Base-by-base conservation (phyloP, 192 early-diverging fungal genomes). In the Coemansia sp. region DNA sequence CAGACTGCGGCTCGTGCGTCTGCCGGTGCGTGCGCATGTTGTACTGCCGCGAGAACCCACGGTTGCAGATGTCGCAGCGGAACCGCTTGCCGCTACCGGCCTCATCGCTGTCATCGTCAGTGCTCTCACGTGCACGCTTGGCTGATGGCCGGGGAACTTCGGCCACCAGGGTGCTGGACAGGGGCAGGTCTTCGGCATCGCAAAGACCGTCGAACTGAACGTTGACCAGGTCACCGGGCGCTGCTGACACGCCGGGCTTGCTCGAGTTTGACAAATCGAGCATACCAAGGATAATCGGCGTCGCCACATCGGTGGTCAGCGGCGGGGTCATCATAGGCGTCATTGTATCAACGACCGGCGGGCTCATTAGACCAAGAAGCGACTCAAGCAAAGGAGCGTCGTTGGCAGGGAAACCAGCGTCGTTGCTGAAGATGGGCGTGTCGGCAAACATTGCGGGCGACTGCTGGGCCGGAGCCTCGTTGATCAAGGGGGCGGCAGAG, bases 11-110 rank as follows among this genome's bases (percentile, higher is more conserved):
- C 57, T 86, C 62, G 80, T 95, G 93, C 22, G 86, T 88, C 59
- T 80, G 76, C 62, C 83, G 73, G 64, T 96, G 91, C n/a, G 85
- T 87, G 64, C 81, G 81, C 61, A 96, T 81, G 69, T 94, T 96
- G 82, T 87, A 96, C 37, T 83, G 84, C 47, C 92, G 83, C 13
- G 87, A 85, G 70, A 94, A 96, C 43, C 73, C 67, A 60, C 84
- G 86, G 64, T 80, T 73, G 70, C 93, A 96, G 41, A 79, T 64
- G 21, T 79, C 77, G 64, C 77, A 79, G 63, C 62, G 62, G 69
- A 71, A 78, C 65, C 27, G 57, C 52, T 40, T 34, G 12, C 13
- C 27, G 39, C 21, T 15, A 33, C 57, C 18, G 14, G 51, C 15
- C 9, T 52, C 48, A 15, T 11, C 48, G 34, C 30, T 41, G 3